Conservation (phyloP, 768 basidiomycete species). For the Pisolithus microcarpus region DNA sequence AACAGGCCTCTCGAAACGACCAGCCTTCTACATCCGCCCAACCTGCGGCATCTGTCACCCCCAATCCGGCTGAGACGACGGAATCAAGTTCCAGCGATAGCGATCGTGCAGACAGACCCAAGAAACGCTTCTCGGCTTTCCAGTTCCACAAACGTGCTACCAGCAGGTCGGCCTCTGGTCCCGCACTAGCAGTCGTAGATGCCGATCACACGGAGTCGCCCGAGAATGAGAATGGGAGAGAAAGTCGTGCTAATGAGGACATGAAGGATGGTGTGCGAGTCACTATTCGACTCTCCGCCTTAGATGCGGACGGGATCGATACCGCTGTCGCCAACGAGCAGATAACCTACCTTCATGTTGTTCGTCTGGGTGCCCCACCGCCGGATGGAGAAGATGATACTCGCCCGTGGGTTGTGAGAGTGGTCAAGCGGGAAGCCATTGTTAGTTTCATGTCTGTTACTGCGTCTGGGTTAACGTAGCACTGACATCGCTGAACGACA, state of each 20-base stretch:
- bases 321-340: conserved; percentile 75
- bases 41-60: conserved; percentile 1
- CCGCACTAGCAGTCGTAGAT: conserved; percentile 74
- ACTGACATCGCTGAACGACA: conserved; percentile 20
- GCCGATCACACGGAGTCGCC: conserved; percentile 39
- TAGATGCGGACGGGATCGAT: conserved; percentile 68
- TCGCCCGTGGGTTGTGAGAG: conserved; percentile 85
- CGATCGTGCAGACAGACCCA: conserved; percentile 18
- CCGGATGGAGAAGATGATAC: conserved; percentile 45
- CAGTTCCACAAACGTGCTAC: conserved; percentile 55
- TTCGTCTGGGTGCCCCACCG: conserved; percentile 52
- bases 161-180: conserved; percentile 55
- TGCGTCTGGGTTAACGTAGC: background rate
- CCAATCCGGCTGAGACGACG: conserved; percentile 6
- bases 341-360: conserved; percentile 80
- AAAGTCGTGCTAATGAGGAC: conserved; percentile 40
- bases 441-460: conserved; percentile 30
- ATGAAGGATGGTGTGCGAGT: conserved; percentile 63
- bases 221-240: conserved; percentile 32
- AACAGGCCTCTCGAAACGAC: conserved; percentile 29
- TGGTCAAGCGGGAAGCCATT: conserved; percentile 86
- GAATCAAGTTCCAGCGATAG: conserved; percentile 9
- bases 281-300: conserved; percentile 71
- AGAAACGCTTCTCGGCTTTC: conserved; percentile 61
- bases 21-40: conserved; percentile 11